These are phyloP conservation scores for Beauveria bassiana DNA, from an alignment of 2,329 filamentous ascomycete genomes.

Conservation along the genomic window DNA sequence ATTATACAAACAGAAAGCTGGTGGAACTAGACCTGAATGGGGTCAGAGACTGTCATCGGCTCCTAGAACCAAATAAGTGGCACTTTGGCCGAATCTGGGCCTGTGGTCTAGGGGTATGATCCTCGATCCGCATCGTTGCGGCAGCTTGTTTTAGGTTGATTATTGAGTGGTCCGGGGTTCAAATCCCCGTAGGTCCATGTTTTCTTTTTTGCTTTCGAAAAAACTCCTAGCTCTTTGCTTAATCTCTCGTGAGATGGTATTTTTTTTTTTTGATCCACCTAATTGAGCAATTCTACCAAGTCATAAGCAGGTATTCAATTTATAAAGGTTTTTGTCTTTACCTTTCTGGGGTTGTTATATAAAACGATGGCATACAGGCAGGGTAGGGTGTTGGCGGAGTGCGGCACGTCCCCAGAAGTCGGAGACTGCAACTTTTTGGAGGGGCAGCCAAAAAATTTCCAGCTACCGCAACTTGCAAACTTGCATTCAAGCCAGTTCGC, in stretches of 20 bases:
- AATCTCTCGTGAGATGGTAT: not conserved
- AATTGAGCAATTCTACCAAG: too few relatives aligned
- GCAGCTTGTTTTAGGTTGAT: not conserved
- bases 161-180: slow-evolving; percentile 8
- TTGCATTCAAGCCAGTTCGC: slow-evolving; percentile 2
- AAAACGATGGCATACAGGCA: not conserved
- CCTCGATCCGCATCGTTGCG: not conserved
- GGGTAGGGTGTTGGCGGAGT: not conserved
- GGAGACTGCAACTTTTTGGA: slow-evolving; percentile 17
- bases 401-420: slow-evolving; percentile 1
- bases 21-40: not conserved
- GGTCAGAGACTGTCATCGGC: not conserved
- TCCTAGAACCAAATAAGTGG: not conserved
- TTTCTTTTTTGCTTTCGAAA: not conserved
- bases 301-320: too few relatives aligned
- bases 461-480: slow-evolving; percentile 8
- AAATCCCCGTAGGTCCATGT: slow-evolving; percentile 7
- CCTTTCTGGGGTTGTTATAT: too few relatives aligned
- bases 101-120: slow-evolving; percentile 10
- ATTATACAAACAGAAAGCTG: too few relatives aligned
- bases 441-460: slow-evolving; percentile 25
- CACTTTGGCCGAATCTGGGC: not conserved
- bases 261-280: too few relatives aligned
- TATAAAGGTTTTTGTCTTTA: too few relatives aligned
- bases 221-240: not conserved